Percentiles rank a stretch among this genome's conserved stretches.
phyloP scores from a whole-genome alignment of 1,139 yeast genomes.

The Geotrichum reessii region DNA sequence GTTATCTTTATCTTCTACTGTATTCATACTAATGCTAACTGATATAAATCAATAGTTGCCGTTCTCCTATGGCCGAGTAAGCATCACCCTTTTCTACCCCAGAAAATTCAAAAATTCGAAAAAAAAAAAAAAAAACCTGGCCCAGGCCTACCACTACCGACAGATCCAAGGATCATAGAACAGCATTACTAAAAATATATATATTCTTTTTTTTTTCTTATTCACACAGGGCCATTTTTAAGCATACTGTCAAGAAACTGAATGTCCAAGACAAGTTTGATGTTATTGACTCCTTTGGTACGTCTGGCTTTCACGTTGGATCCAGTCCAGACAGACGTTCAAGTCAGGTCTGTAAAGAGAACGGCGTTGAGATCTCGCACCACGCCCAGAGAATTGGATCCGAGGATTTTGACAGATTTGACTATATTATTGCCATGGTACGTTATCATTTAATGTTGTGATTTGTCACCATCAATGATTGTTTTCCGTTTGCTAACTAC shows the following conservation, averaged over 20 bases:
- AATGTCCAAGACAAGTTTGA: conserved; percentile 42
- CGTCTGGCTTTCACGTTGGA: conserved; percentile 79
- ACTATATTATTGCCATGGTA: conserved; percentile 77
- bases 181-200: background rate
- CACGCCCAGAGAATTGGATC: conserved; percentile 62
- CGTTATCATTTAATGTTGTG: background rate
- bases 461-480: background rate
- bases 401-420: conserved; percentile 61
- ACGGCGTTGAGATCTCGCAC: conserved; percentile 73
- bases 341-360: conserved; percentile 56
- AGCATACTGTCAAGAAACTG: conserved; percentile 53
- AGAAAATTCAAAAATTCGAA: background rate
- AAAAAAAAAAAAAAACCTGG: background rate
- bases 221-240: conserved; percentile 56
- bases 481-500: background rate
- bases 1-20: background rate
- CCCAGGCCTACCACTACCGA: conserved; percentile 16
- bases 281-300: conserved; percentile 79
- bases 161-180: conserved; percentile 2
- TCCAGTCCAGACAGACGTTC: conserved; percentile 76
- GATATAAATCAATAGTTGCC: conserved; percentile 48
- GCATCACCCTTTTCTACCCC: conserved; percentile 16
- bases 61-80: conserved; percentile 94
- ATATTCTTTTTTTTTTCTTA: background rate
- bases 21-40: conserved; percentile 1